These are phyloP conservation scores for Botryosphaeria dothidea DNA, from an alignment of 2,329 filamentous ascomycete genomes.

Conservation along the genomic window DNA sequence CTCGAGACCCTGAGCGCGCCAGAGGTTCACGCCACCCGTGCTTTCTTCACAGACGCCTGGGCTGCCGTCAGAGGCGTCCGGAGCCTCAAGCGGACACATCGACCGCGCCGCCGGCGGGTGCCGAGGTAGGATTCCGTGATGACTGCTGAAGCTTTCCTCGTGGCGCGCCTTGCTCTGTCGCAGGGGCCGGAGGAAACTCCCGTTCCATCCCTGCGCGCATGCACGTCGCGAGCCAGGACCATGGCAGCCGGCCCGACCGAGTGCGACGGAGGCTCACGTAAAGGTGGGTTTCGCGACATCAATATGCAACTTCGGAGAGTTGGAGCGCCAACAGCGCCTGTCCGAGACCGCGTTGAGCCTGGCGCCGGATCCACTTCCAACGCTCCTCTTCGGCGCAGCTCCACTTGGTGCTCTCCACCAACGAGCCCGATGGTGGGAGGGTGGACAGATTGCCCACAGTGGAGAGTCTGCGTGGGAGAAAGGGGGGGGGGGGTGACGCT, in stretches of 20 bases:
- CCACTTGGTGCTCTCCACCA: constrained; percentile 3
- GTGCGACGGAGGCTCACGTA: not conserved
- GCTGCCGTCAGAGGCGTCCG: constrained; percentile 9
- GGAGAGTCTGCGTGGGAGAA: constrained; percentile 6
- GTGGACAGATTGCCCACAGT: constrained; percentile 9
- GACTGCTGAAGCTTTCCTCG: not conserved
- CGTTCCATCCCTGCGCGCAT: constrained; percentile 8
- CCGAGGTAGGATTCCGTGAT: not conserved
- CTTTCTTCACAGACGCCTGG: not conserved
- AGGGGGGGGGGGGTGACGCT: not conserved
- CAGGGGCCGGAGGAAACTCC: constrained; percentile 6
- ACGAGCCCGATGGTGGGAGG: not conserved
- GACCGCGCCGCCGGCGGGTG: not conserved
- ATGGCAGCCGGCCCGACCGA: not conserved
- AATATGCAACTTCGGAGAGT: constrained; percentile 13
- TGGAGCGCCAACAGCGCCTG: not conserved
- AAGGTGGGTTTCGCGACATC: constrained; percentile 14
- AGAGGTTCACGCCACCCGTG: constrained; percentile 13
- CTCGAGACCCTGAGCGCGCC: not conserved
- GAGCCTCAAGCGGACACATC: not conserved
- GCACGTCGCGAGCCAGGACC: constrained; percentile 11
- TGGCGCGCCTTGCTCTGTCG: not conserved
- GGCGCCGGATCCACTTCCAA: not conserved
- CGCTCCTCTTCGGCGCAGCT: not conserved
- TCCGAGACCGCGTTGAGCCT: constrained; percentile 5